These are phyloP conservation scores for Silene uniflora DNA, from an alignment of 148 eudicot species.

Conservation along the genomic window DNA sequence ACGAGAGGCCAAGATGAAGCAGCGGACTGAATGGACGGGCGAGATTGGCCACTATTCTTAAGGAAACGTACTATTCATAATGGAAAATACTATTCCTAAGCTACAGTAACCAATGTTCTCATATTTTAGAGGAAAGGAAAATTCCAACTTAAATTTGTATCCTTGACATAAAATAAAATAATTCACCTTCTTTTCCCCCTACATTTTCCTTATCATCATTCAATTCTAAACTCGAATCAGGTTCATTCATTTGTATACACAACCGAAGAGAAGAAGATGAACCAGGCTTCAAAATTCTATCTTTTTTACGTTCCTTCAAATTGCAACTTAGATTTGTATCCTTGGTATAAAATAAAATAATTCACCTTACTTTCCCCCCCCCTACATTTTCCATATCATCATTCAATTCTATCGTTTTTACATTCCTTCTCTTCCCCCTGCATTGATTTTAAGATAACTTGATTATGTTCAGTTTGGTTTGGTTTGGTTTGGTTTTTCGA, in stretches of 20 bases:
- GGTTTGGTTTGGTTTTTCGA: too few relatives aligned
- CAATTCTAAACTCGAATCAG: constrained; percentile 44
- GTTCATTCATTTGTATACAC: constrained; percentile 70
- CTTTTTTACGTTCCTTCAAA: constrained; percentile 34
- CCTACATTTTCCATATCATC: constrained; percentile 53
- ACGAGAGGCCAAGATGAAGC: too few relatives aligned
- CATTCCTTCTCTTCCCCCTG: too few relatives aligned
- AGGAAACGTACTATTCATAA: too few relatives aligned
- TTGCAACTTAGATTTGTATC: constrained; percentile 34
- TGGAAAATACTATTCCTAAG: too few relatives aligned
- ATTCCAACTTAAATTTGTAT: constrained; percentile 34
- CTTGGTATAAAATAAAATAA: constrained; percentile 6
- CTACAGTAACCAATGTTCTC: too few relatives aligned
- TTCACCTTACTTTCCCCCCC: constrained; percentile 18
- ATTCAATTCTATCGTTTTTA: too few relatives aligned
- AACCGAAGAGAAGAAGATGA: constrained; percentile 65
- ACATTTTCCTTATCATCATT: constrained; percentile 50
- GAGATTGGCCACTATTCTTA: too few relatives aligned
- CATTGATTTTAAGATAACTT: too few relatives aligned
- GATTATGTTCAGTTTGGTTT: too few relatives aligned
- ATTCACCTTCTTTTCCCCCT: constrained; percentile 22
- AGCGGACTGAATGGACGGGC: too few relatives aligned
- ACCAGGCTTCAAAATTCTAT: constrained; percentile 52
- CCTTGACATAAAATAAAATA: constrained; percentile 4
- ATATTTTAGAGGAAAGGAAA: too few relatives aligned